Percentiles rank a stretch among this genome's conserved stretches.
Evolutionary conservation across 192 early-diverging fungal species (phyloP).

Genomic region (Backusella tuberculispora): DNA sequence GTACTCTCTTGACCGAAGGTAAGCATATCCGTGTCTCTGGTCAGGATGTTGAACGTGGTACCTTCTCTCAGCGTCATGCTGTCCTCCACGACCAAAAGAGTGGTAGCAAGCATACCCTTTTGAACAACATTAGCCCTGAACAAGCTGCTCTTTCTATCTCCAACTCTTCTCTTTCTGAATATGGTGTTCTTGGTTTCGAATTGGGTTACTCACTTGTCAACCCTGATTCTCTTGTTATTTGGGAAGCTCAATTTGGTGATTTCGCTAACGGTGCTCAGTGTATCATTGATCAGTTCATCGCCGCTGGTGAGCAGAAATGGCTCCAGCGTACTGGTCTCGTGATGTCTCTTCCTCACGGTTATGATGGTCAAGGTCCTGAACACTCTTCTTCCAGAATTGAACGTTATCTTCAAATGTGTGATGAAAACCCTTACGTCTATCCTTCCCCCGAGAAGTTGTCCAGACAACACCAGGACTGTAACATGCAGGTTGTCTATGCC

Average conservation of each 20-base stretch:
- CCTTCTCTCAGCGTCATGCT: conserved; percentile 98
- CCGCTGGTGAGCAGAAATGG: conserved; percentile 98
- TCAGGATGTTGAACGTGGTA: conserved; percentile 99
- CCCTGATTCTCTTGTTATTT: conserved; percentile 92
- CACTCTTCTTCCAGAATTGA: conserved; percentile 96
- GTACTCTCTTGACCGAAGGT: conserved; percentile 87
- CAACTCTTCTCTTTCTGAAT: conserved; percentile 98
- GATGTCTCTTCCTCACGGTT: conserved; percentile 95
- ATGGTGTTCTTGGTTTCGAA: conserved; percentile 94
- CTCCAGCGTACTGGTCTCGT: conserved; percentile 94
- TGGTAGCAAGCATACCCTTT: conserved; percentile 79
- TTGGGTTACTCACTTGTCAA: conserved; percentile 95
- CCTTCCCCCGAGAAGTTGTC: conserved; percentile 78
- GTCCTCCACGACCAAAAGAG: conserved; percentile 94
- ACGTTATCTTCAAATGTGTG: conserved; percentile 93
- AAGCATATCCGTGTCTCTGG: conserved; percentile 93
- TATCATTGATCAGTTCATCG: conserved; percentile 98
- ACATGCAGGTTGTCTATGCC: conserved; percentile 96
- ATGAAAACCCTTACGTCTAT: conserved; percentile 90
- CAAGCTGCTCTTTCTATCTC: conserved; percentile 88
- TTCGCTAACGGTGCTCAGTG: conserved; percentile 97
- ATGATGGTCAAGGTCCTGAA: conserved; percentile 98
- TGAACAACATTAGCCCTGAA: conserved; percentile 86
- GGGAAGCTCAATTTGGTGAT: conserved; percentile 99
- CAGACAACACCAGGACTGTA: conserved; percentile 97